Evolutionary conservation across 2,329 filamentous ascomycete species (phyloP), one percentile per base, ranked within the genome.

Genomic region (Aspergillus texensis): DNA sequence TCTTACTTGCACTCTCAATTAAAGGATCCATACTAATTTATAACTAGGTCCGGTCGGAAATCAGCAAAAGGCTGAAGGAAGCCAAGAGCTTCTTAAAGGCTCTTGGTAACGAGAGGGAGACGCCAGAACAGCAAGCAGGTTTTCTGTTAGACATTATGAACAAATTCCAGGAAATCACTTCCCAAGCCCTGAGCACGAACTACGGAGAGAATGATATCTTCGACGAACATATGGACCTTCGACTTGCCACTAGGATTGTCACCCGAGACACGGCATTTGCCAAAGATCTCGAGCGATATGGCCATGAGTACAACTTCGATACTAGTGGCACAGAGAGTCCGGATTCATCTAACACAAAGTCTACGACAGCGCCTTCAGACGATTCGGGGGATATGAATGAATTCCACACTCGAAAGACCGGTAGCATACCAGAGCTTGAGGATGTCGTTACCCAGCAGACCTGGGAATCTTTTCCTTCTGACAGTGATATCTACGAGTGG

Each of bases 401-500:
- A 24, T 4, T 36, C 14, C 6, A 24, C 21, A 41, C 67, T 62
- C 21, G 64, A 30, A 45, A 60, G 14, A 53, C 28, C 19, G 12
- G 24, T 1, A 57, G 46, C 34, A 28, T 58, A 9, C n/a, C 36
- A n/a, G 67, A 67, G 8, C 36, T 75, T 11, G 62, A 67, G 4
- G 69, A 67, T n/a, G 62, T 73, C 45, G 50, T 72, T 3, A 50
- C 66, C 74, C 5, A 62, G 3, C 52, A 39, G 11, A 39, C 52
- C 32, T 10, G 6, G 6, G 34, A 55, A 19, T 16, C 32, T 26
- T 19, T 55, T 8, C 60, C 34, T 2, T 57, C 43, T 11, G 26
- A 28, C 43, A 34, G 19, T 26, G 45, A 50, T 28, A 85, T 88
- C 54, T 72, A 83, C 59, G 50, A 71, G 0, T 83, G 82, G 73